phyloP scores from a whole-genome alignment of 257 asterid species.

The Catharanthus roseus region DNA sequence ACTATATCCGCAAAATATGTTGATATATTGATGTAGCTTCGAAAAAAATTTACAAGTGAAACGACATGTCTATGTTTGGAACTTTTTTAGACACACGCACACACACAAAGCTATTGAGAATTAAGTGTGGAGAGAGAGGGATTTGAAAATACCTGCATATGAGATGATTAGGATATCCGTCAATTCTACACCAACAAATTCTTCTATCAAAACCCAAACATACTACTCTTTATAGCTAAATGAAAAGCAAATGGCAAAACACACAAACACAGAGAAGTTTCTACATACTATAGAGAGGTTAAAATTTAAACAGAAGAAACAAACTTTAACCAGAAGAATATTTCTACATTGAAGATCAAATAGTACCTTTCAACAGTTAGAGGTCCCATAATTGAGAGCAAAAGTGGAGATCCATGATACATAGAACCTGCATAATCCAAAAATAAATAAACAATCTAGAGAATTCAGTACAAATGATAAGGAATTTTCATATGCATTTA shows the following conservation, averaged over 20 bases:
- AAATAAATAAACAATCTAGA: neutral
- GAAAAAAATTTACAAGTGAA: neutral
- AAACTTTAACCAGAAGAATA: neutral
- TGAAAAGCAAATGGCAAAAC: neutral
- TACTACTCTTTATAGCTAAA: neutral
- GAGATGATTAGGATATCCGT: slow-evolving; percentile 55
- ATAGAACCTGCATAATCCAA: slow-evolving; percentile 61
- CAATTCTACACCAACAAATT: slow-evolving; percentile 37
- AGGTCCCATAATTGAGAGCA: slow-evolving; percentile 78
- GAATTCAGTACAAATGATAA: too few relatives aligned
- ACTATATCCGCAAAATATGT: slow-evolving; percentile 77
- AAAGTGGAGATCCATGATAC: slow-evolving; percentile 94
- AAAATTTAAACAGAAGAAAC: too few relatives aligned
- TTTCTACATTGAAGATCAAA: slow-evolving; percentile 8
- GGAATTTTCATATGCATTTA: neutral
- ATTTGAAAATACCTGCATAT: slow-evolving; percentile 58
- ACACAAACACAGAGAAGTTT: slow-evolving; percentile 1
- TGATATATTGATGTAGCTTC: slow-evolving; percentile 23
- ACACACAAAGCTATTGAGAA: neutral
- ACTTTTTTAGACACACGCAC: neutral
- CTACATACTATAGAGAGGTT: too few relatives aligned
- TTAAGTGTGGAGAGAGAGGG: neutral
- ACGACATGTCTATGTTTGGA: neutral
- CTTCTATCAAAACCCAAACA: neutral
- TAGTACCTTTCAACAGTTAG: slow-evolving; percentile 56